Percentiles rank a stretch among this genome's conserved stretches.
These are phyloP conservation scores for Quercus parvula DNA, from an alignment of 306 rosid genomes.

Conservation along the genomic window DNA sequence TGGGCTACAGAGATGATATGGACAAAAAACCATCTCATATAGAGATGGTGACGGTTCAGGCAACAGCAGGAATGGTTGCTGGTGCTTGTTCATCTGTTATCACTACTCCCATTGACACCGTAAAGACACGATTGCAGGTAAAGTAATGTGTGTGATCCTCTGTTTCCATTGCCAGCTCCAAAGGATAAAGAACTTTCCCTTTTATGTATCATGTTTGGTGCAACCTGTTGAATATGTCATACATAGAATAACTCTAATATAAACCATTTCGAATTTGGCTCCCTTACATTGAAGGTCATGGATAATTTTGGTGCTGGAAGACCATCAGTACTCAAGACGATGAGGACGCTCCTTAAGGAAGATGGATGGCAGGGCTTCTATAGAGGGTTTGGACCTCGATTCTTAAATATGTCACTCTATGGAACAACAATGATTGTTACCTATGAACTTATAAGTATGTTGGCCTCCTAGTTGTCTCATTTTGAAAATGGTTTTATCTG, in stretches of 20 bases:
- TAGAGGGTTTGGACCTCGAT: constrained; percentile 85
- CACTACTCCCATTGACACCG: constrained; percentile 84
- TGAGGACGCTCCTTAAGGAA: constrained; percentile 60
- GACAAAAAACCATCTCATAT: constrained; percentile 69
- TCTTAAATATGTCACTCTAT: constrained; percentile 80
- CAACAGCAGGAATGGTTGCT: constrained; percentile 79
- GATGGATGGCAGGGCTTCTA: constrained; percentile 96
- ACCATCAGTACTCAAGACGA: constrained; percentile 75
- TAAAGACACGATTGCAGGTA: constrained; percentile 93
- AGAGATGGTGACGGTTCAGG: constrained; percentile 79
- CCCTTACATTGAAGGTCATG: constrained; percentile 51
- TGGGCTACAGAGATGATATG: constrained; percentile 52
- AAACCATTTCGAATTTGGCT: constrained; percentile 9
- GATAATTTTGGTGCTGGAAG: constrained; percentile 73
- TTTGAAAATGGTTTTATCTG: constrained; percentile 8
- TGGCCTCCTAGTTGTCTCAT: neutral
- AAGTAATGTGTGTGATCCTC: neutral
- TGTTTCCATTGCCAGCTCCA: neutral
- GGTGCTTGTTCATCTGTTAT: constrained; percentile 80
- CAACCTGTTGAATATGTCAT: constrained; percentile 5
- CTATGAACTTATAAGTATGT: constrained; percentile 83
- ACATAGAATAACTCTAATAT: neutral
- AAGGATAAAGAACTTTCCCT: neutral
- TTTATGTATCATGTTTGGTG: neutral
- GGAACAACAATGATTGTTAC: constrained; percentile 91